Base-by-base conservation (phyloP, 192 early-diverging fungal genomes). In the Tieghemiomyces parasiticus region DNA sequence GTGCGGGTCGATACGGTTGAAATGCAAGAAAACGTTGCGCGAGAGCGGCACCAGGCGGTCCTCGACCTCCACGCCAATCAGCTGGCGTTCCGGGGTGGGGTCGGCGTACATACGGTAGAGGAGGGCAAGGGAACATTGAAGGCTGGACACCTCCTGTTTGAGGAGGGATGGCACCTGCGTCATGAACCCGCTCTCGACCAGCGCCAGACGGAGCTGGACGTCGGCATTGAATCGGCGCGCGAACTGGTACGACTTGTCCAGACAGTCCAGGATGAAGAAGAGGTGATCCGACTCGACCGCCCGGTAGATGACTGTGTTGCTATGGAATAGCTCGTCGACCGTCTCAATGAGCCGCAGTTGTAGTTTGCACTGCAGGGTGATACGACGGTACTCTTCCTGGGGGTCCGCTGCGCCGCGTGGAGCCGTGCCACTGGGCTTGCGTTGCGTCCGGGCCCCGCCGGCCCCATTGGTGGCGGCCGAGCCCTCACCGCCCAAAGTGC, bases 341-440 rank as follows among this genome's bases (percentile, higher is more conserved):
- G 89, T 93, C 65, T 93, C 89, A 52, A 96, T 91, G 22, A 96
- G 70, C 58, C 90, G 74, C 50, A 93, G 73, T 59, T 96, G 93
- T 35, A 90, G 68, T 0, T 92, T 81, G 69, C 93, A 96, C 66
- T 91, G 92, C 25, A 90, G 81, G 60, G 91, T 89, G 25, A 90
- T 89, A 58, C 80, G 80, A 56, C 86, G 79, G 72, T 94, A 93
- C 50, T 87, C 81, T 29, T 81, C 75, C 55, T 81, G 82, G 44
- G 84, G 78, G 63, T 81, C 68, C n/a, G n/a, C n/a, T n/a, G n/a
- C n/a, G 46, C 65, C 61, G 48, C 45, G n/a, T 67, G 65, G 52
- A 66, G 42, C 26, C 64, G 67, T 25, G 65, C 68, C 55, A 26
- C 32, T 58, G 3, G 22, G 22, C 26, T 13, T 9, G 13, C 20